Evolutionary conservation across 441 rosid genomes (phyloP), one percentile per base, ranked within the genome.

Genomic region (Erodium texanum): DNA sequence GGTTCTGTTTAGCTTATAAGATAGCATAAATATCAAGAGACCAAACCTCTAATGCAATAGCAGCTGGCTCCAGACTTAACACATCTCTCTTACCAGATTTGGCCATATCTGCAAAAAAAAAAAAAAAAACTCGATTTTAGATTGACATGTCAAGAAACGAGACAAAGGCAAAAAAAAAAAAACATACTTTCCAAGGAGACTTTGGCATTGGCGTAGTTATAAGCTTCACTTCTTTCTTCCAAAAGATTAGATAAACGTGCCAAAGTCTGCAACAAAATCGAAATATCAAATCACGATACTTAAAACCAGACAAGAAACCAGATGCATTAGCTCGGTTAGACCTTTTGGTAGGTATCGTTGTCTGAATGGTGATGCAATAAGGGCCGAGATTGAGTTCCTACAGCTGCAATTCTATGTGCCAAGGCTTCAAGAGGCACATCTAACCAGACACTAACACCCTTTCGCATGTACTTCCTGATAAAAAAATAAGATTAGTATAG

Each of bases 391-490:
- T 74, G 22, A n/a, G 93, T 93, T 72, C 98, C 98, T 27, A 90
- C 93, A 24, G 93, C 85, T 20, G 90, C 89, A 58, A 93, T 90
- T 77, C 98, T 90, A 20, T 74, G 80, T 1, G 96, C 97, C 77
- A 90, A 84, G 50, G 96, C 96, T 78, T 90, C 93, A 74, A 90
- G 70, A 66, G 97, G 98, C 71, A 90, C 98, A 79, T 90, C 98
- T 67, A 93, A 75, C 97, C 97, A 93, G 63, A 93, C 86, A 76
- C 83, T 86, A 70, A 93, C 73, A 18, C 98, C 98, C 73, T 82
- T 84, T 7, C 75, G 78, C 98, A 93, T 93, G 73, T 81, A 76
- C 75, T 74, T 81, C 98, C 97, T 93, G 79, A 68, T 74, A 15
- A 65, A 66, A 15, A 65, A 66, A 45, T 62, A 67, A 15, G 52